These are phyloP conservation scores for Omphalotus olearius DNA, from an alignment of 1,284 basidiomycete genomes.

Conservation along the genomic window DNA sequence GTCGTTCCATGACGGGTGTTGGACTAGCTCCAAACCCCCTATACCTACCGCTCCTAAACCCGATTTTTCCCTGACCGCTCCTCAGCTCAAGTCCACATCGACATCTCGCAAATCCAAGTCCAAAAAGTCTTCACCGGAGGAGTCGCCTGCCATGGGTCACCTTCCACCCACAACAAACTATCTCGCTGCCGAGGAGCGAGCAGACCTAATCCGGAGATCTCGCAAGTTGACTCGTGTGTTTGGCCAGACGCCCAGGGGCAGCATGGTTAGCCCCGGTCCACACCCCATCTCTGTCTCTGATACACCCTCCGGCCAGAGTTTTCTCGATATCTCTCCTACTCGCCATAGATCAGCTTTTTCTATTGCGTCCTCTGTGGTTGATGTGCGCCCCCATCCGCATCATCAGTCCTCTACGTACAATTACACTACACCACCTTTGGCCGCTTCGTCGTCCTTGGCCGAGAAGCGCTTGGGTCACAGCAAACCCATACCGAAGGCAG, in stretches of 20 bases:
- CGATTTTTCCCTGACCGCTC: slow-evolving; percentile 19
- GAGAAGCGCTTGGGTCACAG: background rate
- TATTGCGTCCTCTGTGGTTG: slow-evolving; percentile 21
- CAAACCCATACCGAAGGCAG: slow-evolving; percentile 11
- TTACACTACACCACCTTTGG: background rate
- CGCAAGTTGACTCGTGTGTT: slow-evolving; percentile 78
- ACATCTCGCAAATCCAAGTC: background rate
- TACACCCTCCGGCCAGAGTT: slow-evolving; percentile 25
- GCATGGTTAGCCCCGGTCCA: slow-evolving; percentile 26
- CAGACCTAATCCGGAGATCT: slow-evolving; percentile 66
- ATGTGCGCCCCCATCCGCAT: slow-evolving; percentile 9
- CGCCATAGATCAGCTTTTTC: slow-evolving; percentile 36
- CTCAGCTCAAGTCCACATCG: slow-evolving; percentile 11
- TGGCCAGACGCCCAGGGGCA: slow-evolving; percentile 54
- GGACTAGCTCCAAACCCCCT: slow-evolving; percentile 29
- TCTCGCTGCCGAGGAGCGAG: slow-evolving; percentile 62
- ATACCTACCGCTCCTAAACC: slow-evolving; percentile 34
- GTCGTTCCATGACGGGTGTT: slow-evolving; percentile 14
- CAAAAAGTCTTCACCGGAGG: too few relatives aligned
- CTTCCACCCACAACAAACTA: slow-evolving; percentile 61
- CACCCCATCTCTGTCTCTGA: background rate
- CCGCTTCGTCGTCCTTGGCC: background rate
- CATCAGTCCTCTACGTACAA: too few relatives aligned
- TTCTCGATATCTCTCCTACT: slow-evolving; percentile 19
- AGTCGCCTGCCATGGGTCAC: background rate